Base-by-base conservation (phyloP, 495 filamentous ascomycete genomes). In the Choiromyces venosus region DNA sequence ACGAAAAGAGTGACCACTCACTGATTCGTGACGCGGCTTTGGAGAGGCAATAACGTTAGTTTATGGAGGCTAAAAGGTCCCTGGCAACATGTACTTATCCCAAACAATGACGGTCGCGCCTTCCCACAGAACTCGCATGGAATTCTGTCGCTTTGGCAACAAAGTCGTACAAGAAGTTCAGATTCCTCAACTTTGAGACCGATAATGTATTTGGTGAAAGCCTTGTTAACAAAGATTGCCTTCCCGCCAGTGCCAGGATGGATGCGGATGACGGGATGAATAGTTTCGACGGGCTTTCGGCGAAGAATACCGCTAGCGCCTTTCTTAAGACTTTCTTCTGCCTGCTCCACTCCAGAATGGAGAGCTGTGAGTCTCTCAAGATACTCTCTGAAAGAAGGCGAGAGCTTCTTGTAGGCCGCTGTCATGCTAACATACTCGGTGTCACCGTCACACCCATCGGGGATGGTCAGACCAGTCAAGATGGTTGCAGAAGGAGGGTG, bases 81-180 rank as follows among this genome's bases (percentile, higher is more conserved):
- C 18, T 36, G 12, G 18, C 19, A 44, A 25, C 38, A 39, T 66
- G 52, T 64, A 75, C 73, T 96, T 94, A 80, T 97, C 93, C 89
- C 93, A 97, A 16, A 97, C 90, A 10, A 97, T 91, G 21, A 97
- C 93, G 3, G 92, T 96, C 61, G 88, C 87, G 14, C 88, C 86
- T 76, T 91, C 87, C 93, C 93, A 97, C 73, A 90, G 89, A 67
- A 97, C 89, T n/a, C 94, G 88, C 89, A 78, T 97, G 94, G 86
- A 96, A 94, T 83, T 97, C 94, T 74, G 90, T 89, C 19, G 93
- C 91, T 38, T 86, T 89, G 3, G 91, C 88, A 56, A 96, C 89
- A 81, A 96, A 94, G 82, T 95, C 89, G 84, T 92, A 95, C 14
- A 97, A 84, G 84, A 97, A 97, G 76, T 95, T 94, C 90, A 64